A percentile compares a stretch with the other conserved stretches of the same genome.
Conservation (phyloP, 331 rosid species). For the Prunus yedoensis region DNA sequence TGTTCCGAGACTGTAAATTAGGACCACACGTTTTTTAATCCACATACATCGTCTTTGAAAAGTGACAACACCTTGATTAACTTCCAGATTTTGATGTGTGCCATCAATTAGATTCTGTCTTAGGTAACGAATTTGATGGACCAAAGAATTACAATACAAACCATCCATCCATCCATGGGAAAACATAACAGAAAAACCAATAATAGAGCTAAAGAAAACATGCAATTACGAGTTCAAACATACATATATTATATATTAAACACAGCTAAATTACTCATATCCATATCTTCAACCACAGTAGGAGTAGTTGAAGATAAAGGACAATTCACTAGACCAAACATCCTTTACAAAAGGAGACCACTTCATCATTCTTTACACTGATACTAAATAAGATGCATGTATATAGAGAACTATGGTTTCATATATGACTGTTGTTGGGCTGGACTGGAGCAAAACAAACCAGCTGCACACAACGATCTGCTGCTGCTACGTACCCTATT, state of each 20-base stretch:
- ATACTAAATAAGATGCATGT: constrained; percentile 29
- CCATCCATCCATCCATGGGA: background rate
- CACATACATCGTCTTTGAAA: too few species aligned
- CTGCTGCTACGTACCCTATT: constrained; percentile 34
- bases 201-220: background rate
- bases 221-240: constrained; percentile 1
- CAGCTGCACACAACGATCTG: constrained; percentile 36
- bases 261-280: background rate
- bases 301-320: constrained; percentile 24
- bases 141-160: too few species aligned
- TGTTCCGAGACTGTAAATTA: too few species aligned
- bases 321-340: constrained; percentile 26
- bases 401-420: constrained; percentile 15
- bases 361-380: constrained; percentile 32
- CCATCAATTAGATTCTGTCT: too few species aligned
- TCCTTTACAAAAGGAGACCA: constrained; percentile 27
- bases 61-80: too few species aligned
- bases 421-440: constrained; percentile 36
- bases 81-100: too few species aligned
- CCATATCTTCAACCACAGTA: constrained; percentile 32
- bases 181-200: background rate
- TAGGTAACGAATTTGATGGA: too few species aligned
- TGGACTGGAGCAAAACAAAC: constrained; percentile 40
- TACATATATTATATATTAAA: background rate
- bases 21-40: too few species aligned